A percentile compares a stretch with the other conserved stretches of the same genome.
These are phyloP conservation scores for Anthostomella pinea DNA, from an alignment of 2,329 filamentous ascomycete species.

Conservation along the genomic window DNA sequence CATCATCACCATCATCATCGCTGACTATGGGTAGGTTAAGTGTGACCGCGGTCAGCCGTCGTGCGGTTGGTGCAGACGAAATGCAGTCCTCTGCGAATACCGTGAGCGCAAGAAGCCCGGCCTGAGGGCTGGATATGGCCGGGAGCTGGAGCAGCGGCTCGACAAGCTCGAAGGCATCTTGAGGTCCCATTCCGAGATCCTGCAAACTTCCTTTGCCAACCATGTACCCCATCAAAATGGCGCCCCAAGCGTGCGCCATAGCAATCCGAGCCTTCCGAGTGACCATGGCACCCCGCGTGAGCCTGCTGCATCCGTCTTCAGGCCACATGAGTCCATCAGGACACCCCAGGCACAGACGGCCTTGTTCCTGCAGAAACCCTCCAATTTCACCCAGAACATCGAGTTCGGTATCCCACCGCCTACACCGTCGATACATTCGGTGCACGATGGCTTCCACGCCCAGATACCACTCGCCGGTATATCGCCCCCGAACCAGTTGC, in stretches of 20 bases:
- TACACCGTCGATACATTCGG: slow-evolving; percentile 39
- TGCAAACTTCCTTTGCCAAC: slow-evolving; percentile 53
- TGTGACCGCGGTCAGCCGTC: slow-evolving; percentile 74
- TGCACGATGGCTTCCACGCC: slow-evolving; percentile 48
- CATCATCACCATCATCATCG: neutral
- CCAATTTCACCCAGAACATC: slow-evolving; percentile 47
- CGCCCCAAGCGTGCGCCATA: slow-evolving; percentile 45
- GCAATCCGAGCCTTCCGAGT: slow-evolving; percentile 50
- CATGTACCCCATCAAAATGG: slow-evolving; percentile 34
- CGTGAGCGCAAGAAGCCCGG: slow-evolving; percentile 68
- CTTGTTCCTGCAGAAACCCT: slow-evolving; percentile 61
- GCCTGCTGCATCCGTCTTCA: slow-evolving; percentile 41
- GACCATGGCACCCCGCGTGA: slow-evolving; percentile 57
- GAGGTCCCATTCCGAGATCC: slow-evolving; percentile 62
- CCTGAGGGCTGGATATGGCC: slow-evolving; percentile 64
- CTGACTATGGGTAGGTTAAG: slow-evolving; percentile 52
- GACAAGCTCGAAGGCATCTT: slow-evolving; percentile 68
- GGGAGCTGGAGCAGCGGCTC: slow-evolving; percentile 69
- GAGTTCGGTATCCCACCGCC: slow-evolving; percentile 49
- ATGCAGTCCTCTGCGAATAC: slow-evolving; percentile 63
- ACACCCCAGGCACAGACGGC: slow-evolving; percentile 57
- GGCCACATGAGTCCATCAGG: slow-evolving; percentile 47
- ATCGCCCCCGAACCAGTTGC: slow-evolving; percentile 35
- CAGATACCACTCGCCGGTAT: slow-evolving; percentile 43
- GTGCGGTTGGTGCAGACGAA: slow-evolving; percentile 66